Base-by-base conservation (phyloP, 495 filamentous ascomycete genomes). In the Aspergillus asperescens region DNA sequence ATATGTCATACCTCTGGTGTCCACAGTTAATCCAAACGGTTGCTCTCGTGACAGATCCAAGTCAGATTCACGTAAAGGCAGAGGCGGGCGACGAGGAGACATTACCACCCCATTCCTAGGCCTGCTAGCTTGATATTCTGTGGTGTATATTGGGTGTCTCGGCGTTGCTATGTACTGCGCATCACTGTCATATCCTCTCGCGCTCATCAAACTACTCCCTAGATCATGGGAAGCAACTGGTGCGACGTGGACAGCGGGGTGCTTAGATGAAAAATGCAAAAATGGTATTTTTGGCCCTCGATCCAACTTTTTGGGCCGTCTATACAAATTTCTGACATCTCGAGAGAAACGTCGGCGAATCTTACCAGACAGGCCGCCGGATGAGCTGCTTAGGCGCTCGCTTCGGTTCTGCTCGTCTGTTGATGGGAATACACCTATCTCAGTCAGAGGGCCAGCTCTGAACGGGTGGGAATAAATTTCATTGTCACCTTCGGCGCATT, bases 111-210 rank as follows among this genome's bases (percentile, higher is more conserved):
- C 34, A 12, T 48, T 38, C 16, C 46, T 20, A 13, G 46, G 19
- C 18, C 44, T 43, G 24, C 8, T 38, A 12, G 31, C 7, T 25
- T 27, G 43, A 22, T 55, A 32, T 16, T 59, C 56, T 20, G 37
- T 19, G 12, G 28, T 32, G 10, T 48, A 45, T 4, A 49, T 50
- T 23, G 12, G 29, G 12, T 62, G 62, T 8, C 51, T 59, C 15
- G 72, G 71, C 13, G 64, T 72, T 7, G 58, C 40, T 12, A 77
- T 65, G 32, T 43, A 68, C 39, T 70, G 69, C 2, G 74, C 74
- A 59, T 77, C 74, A 34, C 72, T 76, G 48, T 77, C 74, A 40
- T 77, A 77, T 7, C 65, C 69, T 52, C 62, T 61, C 32, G 69
- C 71, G 29, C 68, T 77, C 61, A 70, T 64, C 56, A 74, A 46